Conservation (phyloP, 148 eudicot genomes). For the Rhododendron mucronatum region DNA sequence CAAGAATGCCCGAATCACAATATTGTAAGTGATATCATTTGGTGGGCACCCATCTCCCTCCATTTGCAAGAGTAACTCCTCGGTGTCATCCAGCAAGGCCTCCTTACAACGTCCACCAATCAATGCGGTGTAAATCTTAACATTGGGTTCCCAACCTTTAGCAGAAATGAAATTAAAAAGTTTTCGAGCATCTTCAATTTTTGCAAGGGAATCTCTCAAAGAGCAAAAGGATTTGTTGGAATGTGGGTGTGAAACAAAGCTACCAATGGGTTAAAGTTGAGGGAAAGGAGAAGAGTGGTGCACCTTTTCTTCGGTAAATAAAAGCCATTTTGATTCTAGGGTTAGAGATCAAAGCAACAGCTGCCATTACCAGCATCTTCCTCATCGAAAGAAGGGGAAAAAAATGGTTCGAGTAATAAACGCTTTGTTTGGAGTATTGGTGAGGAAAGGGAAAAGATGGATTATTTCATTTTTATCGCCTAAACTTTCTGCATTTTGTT, state of each 20-base stretch:
- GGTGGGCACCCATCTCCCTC: not conserved
- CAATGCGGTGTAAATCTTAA: not conserved
- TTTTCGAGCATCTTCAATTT: not conserved
- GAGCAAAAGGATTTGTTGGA: not conserved
- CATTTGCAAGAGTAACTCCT: not conserved
- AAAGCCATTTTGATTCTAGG: too few species aligned
- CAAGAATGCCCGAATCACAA: not conserved
- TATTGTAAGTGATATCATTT: not conserved
- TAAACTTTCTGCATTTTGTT: too few species aligned
- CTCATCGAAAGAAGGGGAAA: too few species aligned
- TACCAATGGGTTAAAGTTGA: not conserved
- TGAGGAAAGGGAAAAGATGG: too few species aligned
- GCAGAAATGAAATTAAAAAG: not conserved
- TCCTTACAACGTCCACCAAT: not conserved
- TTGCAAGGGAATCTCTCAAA: not conserved
- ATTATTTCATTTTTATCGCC: too few species aligned
- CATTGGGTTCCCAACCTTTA: not conserved
- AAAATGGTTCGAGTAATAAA: too few species aligned
- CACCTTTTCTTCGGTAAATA: not conserved
- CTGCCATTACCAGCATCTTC: too few species aligned
- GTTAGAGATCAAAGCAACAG: too few species aligned
- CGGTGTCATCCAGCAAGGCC: not conserved
- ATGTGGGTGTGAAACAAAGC: not conserved
- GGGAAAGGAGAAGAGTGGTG: not conserved
- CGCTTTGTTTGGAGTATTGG: too few species aligned